These are phyloP conservation scores for Cladosporium cucumerinum DNA, from an alignment of 2,329 filamentous ascomycete species.

Conservation along the genomic window DNA sequence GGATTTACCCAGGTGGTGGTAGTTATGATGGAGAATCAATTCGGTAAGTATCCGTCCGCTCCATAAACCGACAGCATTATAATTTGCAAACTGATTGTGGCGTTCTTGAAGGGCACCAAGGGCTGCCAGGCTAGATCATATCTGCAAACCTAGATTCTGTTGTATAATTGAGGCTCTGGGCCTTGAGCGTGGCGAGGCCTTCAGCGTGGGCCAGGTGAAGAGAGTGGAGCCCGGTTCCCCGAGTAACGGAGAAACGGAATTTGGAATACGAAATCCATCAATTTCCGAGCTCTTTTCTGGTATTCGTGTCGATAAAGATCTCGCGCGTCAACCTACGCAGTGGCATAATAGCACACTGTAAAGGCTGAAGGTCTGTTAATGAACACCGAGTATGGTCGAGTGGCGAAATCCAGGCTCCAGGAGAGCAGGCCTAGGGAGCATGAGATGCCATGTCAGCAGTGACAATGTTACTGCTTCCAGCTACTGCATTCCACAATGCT, in stretches of 20 bases:
- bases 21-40: not conserved
- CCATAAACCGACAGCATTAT: not conserved
- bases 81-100: not conserved
- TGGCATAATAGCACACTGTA: not conserved
- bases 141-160: not conserved
- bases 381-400: not conserved
- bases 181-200: slow-evolving; percentile 2
- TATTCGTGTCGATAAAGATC: not conserved
- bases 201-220: not conserved
- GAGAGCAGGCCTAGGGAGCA: not conserved
- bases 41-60: not conserved
- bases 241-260: not conserved
- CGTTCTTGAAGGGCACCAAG: not conserved
- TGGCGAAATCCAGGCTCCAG: not conserved
- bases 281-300: not conserved
- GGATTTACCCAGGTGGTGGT: not conserved
- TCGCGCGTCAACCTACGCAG: not conserved
- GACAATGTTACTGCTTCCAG: not conserved
- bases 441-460: not conserved
- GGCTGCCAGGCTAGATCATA: not conserved
- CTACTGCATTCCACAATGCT: not conserved
- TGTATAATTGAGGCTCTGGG: not conserved
- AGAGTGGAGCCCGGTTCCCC: slow-evolving; percentile 6
- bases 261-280: not conserved
- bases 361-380: not conserved